phyloP scores from a whole-genome alignment of 345 rosid genomes.

The Adansonia digitata region DNA sequence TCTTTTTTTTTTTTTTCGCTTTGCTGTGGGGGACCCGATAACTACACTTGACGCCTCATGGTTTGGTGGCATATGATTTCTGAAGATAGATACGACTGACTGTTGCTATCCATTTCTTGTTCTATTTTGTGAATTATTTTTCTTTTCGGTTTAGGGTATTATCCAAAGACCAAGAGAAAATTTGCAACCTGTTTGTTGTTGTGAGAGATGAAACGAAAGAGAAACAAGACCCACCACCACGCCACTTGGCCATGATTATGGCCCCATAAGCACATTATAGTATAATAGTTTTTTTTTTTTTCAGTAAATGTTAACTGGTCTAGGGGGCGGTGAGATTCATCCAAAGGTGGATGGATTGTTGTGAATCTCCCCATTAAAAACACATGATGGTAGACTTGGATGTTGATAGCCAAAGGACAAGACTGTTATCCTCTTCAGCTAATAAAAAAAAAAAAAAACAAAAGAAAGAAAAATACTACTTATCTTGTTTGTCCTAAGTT shows the following conservation, averaged over 20 bases:
- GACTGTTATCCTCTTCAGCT: too few species aligned
- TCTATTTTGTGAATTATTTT: not conserved
- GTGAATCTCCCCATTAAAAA: not conserved
- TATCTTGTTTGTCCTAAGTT: not conserved
- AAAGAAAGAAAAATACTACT: not conserved
- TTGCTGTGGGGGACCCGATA: slow-evolving; percentile 15
- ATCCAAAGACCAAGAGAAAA: not conserved
- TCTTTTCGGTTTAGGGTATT: not conserved
- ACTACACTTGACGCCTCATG: slow-evolving; percentile 2
- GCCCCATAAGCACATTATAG: not conserved
- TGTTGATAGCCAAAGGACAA: not conserved
- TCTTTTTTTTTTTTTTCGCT: not conserved
- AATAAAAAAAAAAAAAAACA: not conserved
- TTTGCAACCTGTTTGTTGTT: slow-evolving; percentile 7
- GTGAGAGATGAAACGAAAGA: not conserved
- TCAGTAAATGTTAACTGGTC: not conserved
- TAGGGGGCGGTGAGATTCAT: not conserved
- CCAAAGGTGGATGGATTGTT: not conserved
- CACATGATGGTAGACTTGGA: not conserved
- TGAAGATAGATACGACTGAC: not conserved
- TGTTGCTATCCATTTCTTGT: slow-evolving; percentile 1
- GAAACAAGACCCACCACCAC: not conserved
- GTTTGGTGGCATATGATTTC: slow-evolving; percentile 9
- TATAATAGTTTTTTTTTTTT: too few species aligned
- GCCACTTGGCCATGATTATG: not conserved